Conservation (phyloP, 2,329 filamentous ascomycete species). For the Rhytidhysteron rufulum region DNA sequence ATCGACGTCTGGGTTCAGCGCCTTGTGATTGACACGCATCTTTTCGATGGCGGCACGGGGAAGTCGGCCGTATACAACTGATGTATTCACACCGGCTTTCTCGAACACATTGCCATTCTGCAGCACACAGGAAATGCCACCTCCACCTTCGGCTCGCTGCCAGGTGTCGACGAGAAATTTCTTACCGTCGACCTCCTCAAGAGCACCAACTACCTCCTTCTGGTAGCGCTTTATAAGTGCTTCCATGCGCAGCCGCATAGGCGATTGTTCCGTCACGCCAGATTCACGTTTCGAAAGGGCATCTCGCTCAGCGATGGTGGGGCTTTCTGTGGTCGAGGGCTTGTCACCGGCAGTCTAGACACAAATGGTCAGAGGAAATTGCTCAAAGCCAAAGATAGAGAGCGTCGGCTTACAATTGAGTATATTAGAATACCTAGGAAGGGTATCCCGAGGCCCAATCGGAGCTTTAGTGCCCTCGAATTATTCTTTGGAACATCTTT, state of each 20-base stretch:
- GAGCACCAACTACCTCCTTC: conserved; percentile 75
- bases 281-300: conserved; percentile 74
- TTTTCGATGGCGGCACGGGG: conserved; percentile 83
- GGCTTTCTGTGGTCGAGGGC: conserved; percentile 50
- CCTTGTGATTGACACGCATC: conserved; percentile 92
- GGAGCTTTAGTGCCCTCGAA: too few relatives aligned
- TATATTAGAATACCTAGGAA: conserved; percentile 54
- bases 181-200: conserved; percentile 79
- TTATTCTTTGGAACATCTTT: too few relatives aligned
- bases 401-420: conserved; percentile 58
- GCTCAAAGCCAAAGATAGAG: too few relatives aligned
- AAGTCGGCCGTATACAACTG: conserved; percentile 87
- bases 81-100: conserved; percentile 94
- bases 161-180: conserved; percentile 82
- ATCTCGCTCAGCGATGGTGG: conserved; percentile 82
- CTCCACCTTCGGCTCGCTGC: conserved; percentile 82
- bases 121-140: conserved; percentile 89
- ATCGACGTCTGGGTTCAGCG: conserved; percentile 72
- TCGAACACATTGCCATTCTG: conserved; percentile 97
- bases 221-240: conserved; percentile 93
- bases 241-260: conserved; percentile 98
- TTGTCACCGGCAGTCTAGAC: conserved; percentile 34
- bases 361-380: neutral
- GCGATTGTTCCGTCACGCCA: conserved; percentile 70
- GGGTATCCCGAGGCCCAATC: conserved; percentile 46